Conservation (phyloP, 305 asterid genomes). For the Fraxinus floribunda region DNA sequence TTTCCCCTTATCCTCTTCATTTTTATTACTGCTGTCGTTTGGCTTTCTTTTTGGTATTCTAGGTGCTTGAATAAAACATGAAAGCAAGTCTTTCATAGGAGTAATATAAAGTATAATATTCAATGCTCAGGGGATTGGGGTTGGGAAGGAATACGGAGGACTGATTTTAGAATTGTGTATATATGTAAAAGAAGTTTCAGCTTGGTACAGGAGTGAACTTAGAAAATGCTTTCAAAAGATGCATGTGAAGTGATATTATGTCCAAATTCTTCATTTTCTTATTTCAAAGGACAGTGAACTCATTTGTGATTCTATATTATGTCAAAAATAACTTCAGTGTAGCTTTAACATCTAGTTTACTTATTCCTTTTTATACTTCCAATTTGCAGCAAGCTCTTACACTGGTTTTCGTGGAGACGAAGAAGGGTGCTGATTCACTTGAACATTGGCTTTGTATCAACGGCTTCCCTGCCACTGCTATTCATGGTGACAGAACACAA, state of each 20-base stretch:
- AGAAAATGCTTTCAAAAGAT: slow-evolving; percentile 4
- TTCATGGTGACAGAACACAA: slow-evolving; percentile 62
- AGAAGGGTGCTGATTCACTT: slow-evolving; percentile 60
- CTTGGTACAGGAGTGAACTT: neutral
- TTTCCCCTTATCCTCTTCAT: neutral
- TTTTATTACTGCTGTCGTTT: neutral
- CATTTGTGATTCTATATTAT: neutral
- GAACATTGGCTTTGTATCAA: slow-evolving; percentile 59
- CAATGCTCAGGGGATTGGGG: neutral
- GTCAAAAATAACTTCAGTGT: neutral
- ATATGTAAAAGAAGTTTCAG: neutral
- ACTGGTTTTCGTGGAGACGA: slow-evolving; percentile 62
- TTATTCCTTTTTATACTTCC: slow-evolving; percentile 13
- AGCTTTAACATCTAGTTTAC: neutral
- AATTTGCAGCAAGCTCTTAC: slow-evolving; percentile 57
- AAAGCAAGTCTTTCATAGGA: neutral
- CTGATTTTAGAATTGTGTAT: neutral
- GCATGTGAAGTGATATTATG: neutral
- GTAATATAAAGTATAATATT: neutral
- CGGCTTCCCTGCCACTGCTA: slow-evolving; percentile 58
- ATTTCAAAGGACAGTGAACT: neutral
- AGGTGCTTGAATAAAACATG: neutral
- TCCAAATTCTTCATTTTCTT: slow-evolving; percentile 3
- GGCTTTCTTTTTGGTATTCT: neutral
- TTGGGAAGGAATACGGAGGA: neutral